Evolutionary conservation across 208 protist genomes (phyloP).

Genomic region (Trypanosoma mega): DNA sequence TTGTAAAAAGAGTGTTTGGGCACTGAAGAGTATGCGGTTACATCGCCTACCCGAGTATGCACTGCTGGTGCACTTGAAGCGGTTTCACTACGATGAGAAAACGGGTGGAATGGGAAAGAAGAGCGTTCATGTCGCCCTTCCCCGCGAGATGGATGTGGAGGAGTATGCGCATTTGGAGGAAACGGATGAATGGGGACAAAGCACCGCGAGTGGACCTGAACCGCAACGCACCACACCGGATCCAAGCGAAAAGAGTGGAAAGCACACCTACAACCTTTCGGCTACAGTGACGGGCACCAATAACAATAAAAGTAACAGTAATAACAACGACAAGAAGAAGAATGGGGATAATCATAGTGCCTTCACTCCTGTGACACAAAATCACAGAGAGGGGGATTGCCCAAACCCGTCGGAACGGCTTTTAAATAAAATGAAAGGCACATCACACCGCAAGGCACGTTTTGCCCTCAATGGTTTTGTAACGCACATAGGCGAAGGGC

Average conservation of each 20-base stretch:
- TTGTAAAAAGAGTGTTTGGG: slow-evolving; percentile 61
- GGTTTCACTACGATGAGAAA: slow-evolving; percentile 88
- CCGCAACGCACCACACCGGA: background rate
- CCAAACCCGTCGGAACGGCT: slow-evolving; percentile 42
- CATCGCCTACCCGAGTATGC: slow-evolving; percentile 84
- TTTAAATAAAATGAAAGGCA: slow-evolving; percentile 44
- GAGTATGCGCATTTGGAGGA: slow-evolving; percentile 54
- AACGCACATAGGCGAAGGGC: slow-evolving; percentile 79
- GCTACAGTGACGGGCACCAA: background rate
- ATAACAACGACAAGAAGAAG: slow-evolving; percentile 1
- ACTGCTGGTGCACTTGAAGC: slow-evolving; percentile 89
- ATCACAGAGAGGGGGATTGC: slow-evolving; percentile 22
- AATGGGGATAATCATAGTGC: slow-evolving; percentile 13
- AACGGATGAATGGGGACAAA: background rate
- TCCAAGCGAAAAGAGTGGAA: background rate
- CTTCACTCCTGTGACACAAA: too few relatives aligned
- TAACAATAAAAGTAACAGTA: background rate
- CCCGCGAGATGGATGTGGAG: slow-evolving; percentile 83
- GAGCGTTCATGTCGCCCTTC: slow-evolving; percentile 84
- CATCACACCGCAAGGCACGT: slow-evolving; percentile 68
- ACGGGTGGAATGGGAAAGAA: slow-evolving; percentile 70
- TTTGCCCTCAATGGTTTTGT: slow-evolving; percentile 90
- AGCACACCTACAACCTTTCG: too few relatives aligned
- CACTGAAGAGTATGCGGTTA: slow-evolving; percentile 81
- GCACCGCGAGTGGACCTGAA: background rate